Conservation (phyloP, 768 basidiomycete genomes). For the Tricholomella constricta region DNA sequence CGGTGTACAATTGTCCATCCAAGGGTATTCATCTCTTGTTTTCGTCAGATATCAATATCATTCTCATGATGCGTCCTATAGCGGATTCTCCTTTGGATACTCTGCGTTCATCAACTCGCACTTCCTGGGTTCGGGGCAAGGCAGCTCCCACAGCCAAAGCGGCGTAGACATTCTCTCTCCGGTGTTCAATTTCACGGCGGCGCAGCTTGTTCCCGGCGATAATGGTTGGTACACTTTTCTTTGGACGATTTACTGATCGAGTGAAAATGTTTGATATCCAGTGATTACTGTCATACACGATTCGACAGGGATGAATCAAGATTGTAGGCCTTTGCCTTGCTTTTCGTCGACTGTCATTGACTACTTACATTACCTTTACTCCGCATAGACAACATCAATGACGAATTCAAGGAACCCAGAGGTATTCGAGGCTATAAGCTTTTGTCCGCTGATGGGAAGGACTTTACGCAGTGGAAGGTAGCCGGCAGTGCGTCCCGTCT, state of each 20-base stretch:
- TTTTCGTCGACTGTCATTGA: background rate
- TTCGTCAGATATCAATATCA: too few species aligned
- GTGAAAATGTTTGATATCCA: conserved; percentile 5
- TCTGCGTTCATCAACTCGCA: conserved; percentile 44
- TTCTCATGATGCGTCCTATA: too few species aligned
- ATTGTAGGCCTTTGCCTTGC: conserved; percentile 25
- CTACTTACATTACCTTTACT: background rate
- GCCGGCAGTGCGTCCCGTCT: conserved; percentile 37
- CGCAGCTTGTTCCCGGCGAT: conserved; percentile 28
- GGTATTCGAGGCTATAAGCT: conserved; percentile 67
- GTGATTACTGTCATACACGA: conserved; percentile 38
- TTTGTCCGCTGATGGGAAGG: conserved; percentile 31
- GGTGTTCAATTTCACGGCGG: conserved; percentile 35
- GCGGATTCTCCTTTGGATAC: conserved; percentile 46
- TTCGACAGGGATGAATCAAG: conserved; percentile 38
- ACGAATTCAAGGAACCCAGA: conserved; percentile 58
- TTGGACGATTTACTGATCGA: background rate
- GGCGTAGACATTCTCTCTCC: conserved; percentile 36
- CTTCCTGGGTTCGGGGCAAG: conserved; percentile 44
- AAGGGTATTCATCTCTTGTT: conserved; percentile 29
- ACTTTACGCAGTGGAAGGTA: conserved; percentile 39
- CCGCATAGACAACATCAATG: conserved; percentile 32
- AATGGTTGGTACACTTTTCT: conserved; percentile 23
- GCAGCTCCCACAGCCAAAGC: conserved; percentile 33
- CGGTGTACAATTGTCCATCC: conserved; percentile 40